Evolutionary conservation across 208 protist species (phyloP).

Genomic region (Acanthamoeba royreba): DNA sequence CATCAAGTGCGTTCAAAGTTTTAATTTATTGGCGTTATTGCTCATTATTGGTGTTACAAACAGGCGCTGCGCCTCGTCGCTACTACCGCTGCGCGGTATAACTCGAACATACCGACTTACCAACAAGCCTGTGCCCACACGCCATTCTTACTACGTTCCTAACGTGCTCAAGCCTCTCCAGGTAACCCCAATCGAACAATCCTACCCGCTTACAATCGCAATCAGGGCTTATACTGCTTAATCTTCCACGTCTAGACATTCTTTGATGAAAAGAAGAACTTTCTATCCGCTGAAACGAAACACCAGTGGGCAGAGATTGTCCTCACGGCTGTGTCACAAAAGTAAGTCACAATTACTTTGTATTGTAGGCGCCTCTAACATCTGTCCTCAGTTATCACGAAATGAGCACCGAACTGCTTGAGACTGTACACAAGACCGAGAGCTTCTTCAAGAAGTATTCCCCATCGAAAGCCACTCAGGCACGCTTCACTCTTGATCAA

Average conservation of each 20-base stretch:
- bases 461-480: not conserved
- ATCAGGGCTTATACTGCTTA: not conserved
- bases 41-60: not conserved
- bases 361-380: not conserved
- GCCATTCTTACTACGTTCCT: slow-evolving; percentile 41
- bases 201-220: not conserved
- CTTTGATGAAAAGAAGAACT: not conserved
- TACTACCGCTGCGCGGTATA: slow-evolving; percentile 8
- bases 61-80: not conserved
- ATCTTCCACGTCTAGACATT: not conserved
- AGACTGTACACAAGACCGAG: not conserved
- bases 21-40: not conserved
- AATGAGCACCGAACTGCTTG: not conserved
- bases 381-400: not conserved
- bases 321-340: not conserved
- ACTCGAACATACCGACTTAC: slow-evolving; percentile 9
- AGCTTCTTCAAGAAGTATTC: slow-evolving; percentile 24
- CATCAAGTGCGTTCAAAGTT: not conserved
- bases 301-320: not conserved
- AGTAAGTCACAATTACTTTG: not conserved
- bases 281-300: not conserved
- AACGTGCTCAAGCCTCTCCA: slow-evolving; percentile 22
- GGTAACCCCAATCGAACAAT: not conserved
- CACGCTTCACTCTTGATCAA: not conserved
- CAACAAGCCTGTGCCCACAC: slow-evolving; percentile 31